Evolutionary conservation across 1,139 yeast species (phyloP).

Genomic region (Sugiyamaella novakii): DNA sequence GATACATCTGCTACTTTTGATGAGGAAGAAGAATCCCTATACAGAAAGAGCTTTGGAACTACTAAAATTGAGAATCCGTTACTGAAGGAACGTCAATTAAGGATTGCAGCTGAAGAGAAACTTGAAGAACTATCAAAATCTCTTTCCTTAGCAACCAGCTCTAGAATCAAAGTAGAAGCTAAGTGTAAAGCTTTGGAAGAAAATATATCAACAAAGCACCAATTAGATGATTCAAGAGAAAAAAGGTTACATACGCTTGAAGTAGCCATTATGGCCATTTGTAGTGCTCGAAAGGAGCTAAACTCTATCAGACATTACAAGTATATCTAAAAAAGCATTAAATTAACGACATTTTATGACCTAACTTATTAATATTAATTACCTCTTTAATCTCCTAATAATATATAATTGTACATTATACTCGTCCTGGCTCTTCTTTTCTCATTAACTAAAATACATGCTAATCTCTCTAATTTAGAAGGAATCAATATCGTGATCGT

Average conservation of each 20-base stretch:
- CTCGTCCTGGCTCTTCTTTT: background rate
- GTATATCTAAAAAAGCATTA: slow-evolving; percentile 23
- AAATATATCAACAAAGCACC: too few species aligned
- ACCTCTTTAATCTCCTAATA: too few species aligned
- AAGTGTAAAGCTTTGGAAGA: slow-evolving; percentile 53
- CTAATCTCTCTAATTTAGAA: slow-evolving; percentile 5
- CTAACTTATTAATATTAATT: slow-evolving; percentile 10
- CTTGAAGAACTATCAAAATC: slow-evolving; percentile 11
- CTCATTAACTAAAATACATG: slow-evolving; percentile 3
- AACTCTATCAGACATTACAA: slow-evolving; percentile 26
- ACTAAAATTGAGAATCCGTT: too few species aligned
- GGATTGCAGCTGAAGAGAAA: slow-evolving; percentile 19
- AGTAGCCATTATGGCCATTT: slow-evolving; percentile 38
- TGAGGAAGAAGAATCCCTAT: background rate
- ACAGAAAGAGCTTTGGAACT: background rate
- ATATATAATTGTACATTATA: background rate
- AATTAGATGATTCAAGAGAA: slow-evolving; percentile 25
- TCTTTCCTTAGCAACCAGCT: background rate
- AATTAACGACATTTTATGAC: slow-evolving; percentile 7
- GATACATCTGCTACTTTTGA: slow-evolving; percentile 10
- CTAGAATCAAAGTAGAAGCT: slow-evolving; percentile 55
- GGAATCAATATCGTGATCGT: slow-evolving; percentile 18
- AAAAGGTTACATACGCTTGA: slow-evolving; percentile 38
- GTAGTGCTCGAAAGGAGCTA: slow-evolving; percentile 36
- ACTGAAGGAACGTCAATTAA: slow-evolving; percentile 17